phyloP scores from a whole-genome alignment of 2,329 filamentous ascomycete genomes.

The Magnaporthiopsis incrustans region DNA sequence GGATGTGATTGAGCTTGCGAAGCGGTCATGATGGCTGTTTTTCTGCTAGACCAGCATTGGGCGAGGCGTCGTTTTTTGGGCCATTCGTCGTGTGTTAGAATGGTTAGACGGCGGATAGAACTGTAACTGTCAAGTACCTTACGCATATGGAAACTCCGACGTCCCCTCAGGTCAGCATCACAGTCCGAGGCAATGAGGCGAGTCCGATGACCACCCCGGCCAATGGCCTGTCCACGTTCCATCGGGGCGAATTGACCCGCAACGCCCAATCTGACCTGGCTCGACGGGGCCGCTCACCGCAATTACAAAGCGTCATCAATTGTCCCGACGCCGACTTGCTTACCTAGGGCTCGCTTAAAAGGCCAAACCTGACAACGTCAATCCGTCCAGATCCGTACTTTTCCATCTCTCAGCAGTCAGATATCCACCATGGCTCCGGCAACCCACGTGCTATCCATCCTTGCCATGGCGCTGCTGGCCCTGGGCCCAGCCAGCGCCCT shows the following conservation, averaged over 20 bases:
- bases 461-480: neutral
- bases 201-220: too few relatives aligned
- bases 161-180: too few relatives aligned
- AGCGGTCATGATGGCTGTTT: neutral
- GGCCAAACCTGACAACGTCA: too few relatives aligned
- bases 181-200: too few relatives aligned
- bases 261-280: too few relatives aligned
- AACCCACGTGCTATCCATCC: neutral
- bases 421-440: neutral
- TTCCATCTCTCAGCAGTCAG: neutral
- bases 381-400: neutral
- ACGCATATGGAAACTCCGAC: too few relatives aligned
- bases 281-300: neutral
- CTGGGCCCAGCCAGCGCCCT: neutral
- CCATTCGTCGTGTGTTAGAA: neutral
- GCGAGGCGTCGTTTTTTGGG: neutral
- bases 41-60: neutral
- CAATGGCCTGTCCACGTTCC: too few relatives aligned
- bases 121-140: too few relatives aligned
- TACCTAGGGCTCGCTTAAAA: neutral
- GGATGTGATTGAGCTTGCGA: constrained; percentile 33
- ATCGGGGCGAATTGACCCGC: too few relatives aligned
- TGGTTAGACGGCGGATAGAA: neutral
- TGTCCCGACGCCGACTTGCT: neutral
- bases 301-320: neutral